phyloP scores from a whole-genome alignment of 2,329 filamentous ascomycete species.

The Exophiala phaeomuriformis region DNA sequence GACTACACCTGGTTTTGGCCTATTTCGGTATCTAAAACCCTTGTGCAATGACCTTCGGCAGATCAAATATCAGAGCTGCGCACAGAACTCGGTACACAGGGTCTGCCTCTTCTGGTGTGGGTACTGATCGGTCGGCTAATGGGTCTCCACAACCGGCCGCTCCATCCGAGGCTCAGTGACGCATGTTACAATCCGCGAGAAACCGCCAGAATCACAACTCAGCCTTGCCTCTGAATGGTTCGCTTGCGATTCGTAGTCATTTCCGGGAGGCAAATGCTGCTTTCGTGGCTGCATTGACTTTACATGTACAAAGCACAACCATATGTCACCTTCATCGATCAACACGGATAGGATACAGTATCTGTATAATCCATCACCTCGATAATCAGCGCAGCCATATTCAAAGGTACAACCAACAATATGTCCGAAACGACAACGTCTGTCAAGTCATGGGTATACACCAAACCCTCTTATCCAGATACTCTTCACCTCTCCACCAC shows the following conservation, averaged over 20 bases:
- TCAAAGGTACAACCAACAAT: neutral
- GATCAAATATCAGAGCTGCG: too few relatives aligned
- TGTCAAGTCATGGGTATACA: constrained; percentile 19
- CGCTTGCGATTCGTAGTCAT: too few relatives aligned
- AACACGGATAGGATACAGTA: too few relatives aligned
- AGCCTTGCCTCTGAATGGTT: neutral
- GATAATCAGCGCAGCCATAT: neutral
- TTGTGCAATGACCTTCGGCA: too few relatives aligned
- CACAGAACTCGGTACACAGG: too few relatives aligned
- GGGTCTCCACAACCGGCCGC: neutral
- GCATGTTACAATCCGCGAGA: neutral
- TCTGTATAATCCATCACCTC: neutral
- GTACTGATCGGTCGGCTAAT: neutral
- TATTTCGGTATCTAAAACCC: too few relatives aligned
- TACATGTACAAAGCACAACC: too few relatives aligned
- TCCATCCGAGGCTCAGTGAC: neutral
- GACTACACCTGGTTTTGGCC: too few relatives aligned
- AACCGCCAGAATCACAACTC: neutral
- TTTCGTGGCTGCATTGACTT: too few relatives aligned
- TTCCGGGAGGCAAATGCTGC: too few relatives aligned
- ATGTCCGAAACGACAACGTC: constrained; percentile 10
- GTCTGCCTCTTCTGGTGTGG: too few relatives aligned
- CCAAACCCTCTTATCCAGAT: constrained; percentile 13
- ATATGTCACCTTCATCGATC: too few relatives aligned
- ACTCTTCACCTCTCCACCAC: constrained; percentile 14